Evolutionary conservation across 768 basidiomycete genomes (phyloP), one percentile per base, ranked within the genome.

Genomic region (Candolleomyces efflorescens): DNA sequence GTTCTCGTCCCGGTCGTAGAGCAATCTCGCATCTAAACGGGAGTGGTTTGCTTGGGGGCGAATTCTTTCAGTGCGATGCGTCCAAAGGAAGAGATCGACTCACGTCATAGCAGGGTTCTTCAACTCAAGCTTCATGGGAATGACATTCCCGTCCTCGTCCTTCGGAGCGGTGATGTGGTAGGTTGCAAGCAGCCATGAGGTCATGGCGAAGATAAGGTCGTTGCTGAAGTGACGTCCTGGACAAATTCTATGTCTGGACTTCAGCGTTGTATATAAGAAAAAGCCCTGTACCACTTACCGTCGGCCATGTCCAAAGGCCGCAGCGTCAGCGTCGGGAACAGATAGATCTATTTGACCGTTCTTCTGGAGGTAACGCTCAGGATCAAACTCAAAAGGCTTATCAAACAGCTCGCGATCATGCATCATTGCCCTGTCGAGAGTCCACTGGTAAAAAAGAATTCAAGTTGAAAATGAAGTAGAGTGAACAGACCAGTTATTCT

Each of bases 171-270:
- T 38, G 39, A 62, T 49, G 44, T 59, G 41, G 51, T 54, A 62
- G 10, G 57, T 50, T n/a, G 68, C 58, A 4, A 71, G 41, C 7
- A 67, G 58, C 2, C 59, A 59, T 3, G 63, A 62, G 0, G 65
- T 51, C 4, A 60, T 56, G 22, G 62, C 57, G 65, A 72, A 74
- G 24, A 78, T 15, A 15, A 73, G 75, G 1, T 73, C 68, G 18
- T 79, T 75, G 4, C 75, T 79, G 39, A 83, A 63, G 47, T 75
- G 55, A 23, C 71, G 65, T 5, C 80, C 82, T n/a, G 78, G 74
- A 54, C 79, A 80, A 5, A 75, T 61, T 22, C 68, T 51, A 49
- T 50, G 41, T 7, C 18, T 7, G 41, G 3, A 1, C 15, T 17
- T 43, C 41, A 43, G 41, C 15, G 26, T 67, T 71, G 17, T n/a